A percentile compares a stretch with the other conserved stretches of the same genome.
These are phyloP conservation scores for Ophiognomonia clavigignenti-juglandacearum DNA, from an alignment of 2,329 filamentous ascomycete species.

Conservation along the genomic window DNA sequence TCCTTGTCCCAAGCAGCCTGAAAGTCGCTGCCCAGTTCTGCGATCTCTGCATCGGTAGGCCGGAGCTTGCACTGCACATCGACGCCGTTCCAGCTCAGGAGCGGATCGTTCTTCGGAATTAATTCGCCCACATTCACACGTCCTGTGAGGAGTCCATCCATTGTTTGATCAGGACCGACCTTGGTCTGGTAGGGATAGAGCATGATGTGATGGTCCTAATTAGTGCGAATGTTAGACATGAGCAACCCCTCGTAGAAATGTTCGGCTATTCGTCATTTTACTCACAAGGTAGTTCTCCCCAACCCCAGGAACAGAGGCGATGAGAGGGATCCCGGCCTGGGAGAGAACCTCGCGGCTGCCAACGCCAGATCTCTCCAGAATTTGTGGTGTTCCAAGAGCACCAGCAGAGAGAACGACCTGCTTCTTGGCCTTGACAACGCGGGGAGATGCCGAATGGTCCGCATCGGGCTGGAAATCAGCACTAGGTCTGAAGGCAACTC, in stretches of 20 bases:
- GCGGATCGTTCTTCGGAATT: slow-evolving; percentile 21
- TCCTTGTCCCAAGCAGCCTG: slow-evolving; percentile 20
- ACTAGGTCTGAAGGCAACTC: slow-evolving; percentile 42
- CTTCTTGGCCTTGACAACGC: slow-evolving; percentile 40
- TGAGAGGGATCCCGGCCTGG: slow-evolving; percentile 17
- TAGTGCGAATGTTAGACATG: too few species aligned
- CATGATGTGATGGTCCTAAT: slow-evolving; percentile 11
- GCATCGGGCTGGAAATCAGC: slow-evolving; percentile 29
- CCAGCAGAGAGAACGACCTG: slow-evolving; percentile 40
- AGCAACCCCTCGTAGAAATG: too few species aligned
- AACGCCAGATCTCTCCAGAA: slow-evolving; percentile 49
- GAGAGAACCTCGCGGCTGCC: slow-evolving; percentile 30
- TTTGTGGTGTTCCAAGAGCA: slow-evolving; percentile 37
- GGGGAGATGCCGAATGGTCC: slow-evolving; percentile 15
- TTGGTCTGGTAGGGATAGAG: slow-evolving; percentile 6
- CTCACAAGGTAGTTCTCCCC: slow-evolving; percentile 10
- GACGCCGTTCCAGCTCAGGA: slow-evolving; percentile 8
- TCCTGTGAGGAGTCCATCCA: slow-evolving; percentile 18
- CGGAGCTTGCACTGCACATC: slow-evolving; percentile 11
- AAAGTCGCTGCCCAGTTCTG: slow-evolving; percentile 19
- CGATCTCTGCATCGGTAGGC: slow-evolving; percentile 18
- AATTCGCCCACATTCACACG: slow-evolving; percentile 10
- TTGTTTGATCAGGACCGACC: slow-evolving; percentile 6
- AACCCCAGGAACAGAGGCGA: slow-evolving; percentile 20
- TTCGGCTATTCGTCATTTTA: too few species aligned